phyloP scores from a whole-genome alignment of 2,329 filamentous ascomycete genomes.

The Knoxdaviesia proteae region DNA sequence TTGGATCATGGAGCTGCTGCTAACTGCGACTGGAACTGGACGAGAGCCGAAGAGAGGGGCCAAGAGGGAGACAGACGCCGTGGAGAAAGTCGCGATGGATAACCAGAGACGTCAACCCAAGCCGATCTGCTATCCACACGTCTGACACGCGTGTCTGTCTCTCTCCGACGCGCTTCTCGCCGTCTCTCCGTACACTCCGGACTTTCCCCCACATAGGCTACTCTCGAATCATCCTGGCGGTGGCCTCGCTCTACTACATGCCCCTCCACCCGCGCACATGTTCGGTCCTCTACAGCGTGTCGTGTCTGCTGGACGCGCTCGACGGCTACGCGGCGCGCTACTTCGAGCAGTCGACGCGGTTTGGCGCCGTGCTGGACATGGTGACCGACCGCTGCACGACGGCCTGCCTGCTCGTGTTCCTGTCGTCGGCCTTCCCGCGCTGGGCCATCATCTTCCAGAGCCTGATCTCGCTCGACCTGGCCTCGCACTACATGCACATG shows the following conservation, averaged over 20 bases:
- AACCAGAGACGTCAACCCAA: no score
- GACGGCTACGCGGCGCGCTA: constrained; percentile 68
- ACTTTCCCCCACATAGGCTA: constrained; percentile 35
- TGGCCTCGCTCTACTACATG: constrained; percentile 97
- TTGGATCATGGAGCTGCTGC: no score
- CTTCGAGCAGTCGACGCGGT: constrained; percentile 83
- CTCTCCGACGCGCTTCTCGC: no score
- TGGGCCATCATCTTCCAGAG: constrained; percentile 91
- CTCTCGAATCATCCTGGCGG: constrained; percentile 55
- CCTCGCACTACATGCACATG: constrained; percentile 99
- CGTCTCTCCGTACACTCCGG: no score
- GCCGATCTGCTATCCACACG: no score
- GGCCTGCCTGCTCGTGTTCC: constrained; percentile 80
- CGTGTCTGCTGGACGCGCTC: constrained; percentile 83
- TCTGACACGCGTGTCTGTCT: no score
- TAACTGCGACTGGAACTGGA: no score
- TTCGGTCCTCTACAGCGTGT: constrained; percentile 76
- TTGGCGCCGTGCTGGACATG: constrained; percentile 96
- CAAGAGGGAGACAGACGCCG: no score
- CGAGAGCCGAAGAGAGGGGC: no score
- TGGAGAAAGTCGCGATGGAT: no score
- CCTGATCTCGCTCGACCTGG: constrained; percentile 77
- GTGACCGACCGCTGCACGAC: constrained; percentile 97
- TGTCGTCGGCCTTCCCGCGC: constrained; percentile 82
- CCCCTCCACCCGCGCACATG: constrained; percentile 93